These are phyloP conservation scores for Aspergillus ochraceus DNA, from an alignment of 2,329 filamentous ascomycete genomes.

Conservation along the genomic window DNA sequence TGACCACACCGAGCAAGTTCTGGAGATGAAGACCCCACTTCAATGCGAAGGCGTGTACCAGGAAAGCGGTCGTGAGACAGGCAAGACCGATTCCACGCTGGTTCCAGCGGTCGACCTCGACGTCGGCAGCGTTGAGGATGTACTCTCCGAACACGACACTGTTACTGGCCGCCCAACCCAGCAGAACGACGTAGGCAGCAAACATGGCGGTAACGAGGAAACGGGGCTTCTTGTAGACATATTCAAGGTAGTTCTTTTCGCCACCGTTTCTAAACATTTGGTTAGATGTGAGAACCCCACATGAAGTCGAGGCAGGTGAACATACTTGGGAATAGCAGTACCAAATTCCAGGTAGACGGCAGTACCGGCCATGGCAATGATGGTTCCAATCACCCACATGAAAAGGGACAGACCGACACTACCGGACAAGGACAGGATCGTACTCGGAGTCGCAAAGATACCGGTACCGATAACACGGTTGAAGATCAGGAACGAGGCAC, in stretches of 20 bases:
- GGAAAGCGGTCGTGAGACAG: slow-evolving; percentile 49
- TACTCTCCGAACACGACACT: slow-evolving; percentile 55
- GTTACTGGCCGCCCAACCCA: slow-evolving; percentile 55
- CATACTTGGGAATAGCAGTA: slow-evolving; percentile 48
- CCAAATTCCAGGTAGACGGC: slow-evolving; percentile 52
- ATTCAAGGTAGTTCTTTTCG: slow-evolving; percentile 57
- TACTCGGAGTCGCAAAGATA: slow-evolving; percentile 51
- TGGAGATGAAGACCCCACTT: slow-evolving; percentile 51
- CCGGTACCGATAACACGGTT: slow-evolving; percentile 52
- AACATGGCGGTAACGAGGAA: slow-evolving; percentile 57
- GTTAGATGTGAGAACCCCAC: not conserved
- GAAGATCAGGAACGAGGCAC: slow-evolving; percentile 49
- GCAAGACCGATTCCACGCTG: slow-evolving; percentile 51
- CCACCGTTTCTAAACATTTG: slow-evolving; percentile 46
- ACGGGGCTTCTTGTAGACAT: slow-evolving; percentile 52
- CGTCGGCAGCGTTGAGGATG: slow-evolving; percentile 48
- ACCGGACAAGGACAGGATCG: slow-evolving; percentile 45
- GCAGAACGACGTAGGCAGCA: slow-evolving; percentile 51
- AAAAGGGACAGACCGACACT: slow-evolving; percentile 50
- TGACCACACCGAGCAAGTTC: slow-evolving; percentile 51
- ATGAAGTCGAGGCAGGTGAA: not conserved
- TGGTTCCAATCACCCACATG: slow-evolving; percentile 51
- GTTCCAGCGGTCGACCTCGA: slow-evolving; percentile 49
- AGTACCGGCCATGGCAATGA: slow-evolving; percentile 49
- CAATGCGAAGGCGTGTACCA: slow-evolving; percentile 49